Percentiles rank a stretch among this genome's conserved stretches.
phyloP scores from a whole-genome alignment of 2,329 filamentous ascomycete species.

The Aspergillus hortae region DNA sequence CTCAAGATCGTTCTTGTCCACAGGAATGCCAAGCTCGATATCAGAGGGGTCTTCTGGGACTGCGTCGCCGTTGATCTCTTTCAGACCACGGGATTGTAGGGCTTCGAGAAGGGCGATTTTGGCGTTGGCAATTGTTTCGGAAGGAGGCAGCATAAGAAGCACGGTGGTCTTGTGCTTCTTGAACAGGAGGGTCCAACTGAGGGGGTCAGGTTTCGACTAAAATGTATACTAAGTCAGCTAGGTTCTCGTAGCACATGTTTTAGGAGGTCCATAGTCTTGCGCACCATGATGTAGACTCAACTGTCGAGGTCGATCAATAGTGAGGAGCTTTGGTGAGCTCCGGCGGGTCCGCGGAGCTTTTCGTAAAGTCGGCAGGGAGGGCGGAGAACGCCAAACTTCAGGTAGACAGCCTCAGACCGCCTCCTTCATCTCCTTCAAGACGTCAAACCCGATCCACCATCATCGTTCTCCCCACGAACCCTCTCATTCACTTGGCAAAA shows the following conservation, averaged over 20 bases:
- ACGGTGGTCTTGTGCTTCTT: slow-evolving; percentile 70
- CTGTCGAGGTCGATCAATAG: slow-evolving; percentile 10
- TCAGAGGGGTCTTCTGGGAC: slow-evolving; percentile 38
- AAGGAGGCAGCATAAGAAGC: slow-evolving; percentile 62
- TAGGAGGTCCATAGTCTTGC: background rate
- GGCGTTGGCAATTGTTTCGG: slow-evolving; percentile 55
- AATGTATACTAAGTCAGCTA: slow-evolving; percentile 3
- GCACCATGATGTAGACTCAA: slow-evolving; percentile 17
- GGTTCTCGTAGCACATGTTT: background rate
- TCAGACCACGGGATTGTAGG: slow-evolving; percentile 46
- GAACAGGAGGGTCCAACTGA: slow-evolving; percentile 65
- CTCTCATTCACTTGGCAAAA: background rate
- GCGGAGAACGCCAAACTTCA: slow-evolving; percentile 1
- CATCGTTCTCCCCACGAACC: background rate
- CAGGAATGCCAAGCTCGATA: slow-evolving; percentile 46
- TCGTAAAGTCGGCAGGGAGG: background rate
- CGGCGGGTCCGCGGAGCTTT: slow-evolving; percentile 12
- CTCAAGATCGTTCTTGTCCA: slow-evolving; percentile 46
- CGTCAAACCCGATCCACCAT: background rate
- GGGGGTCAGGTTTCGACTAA: slow-evolving; percentile 35
- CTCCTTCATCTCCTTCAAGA: too few relatives aligned
- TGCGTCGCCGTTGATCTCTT: slow-evolving; percentile 34
- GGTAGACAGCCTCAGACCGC: background rate
- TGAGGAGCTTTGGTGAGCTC: background rate
- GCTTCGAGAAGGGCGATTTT: slow-evolving; percentile 57